A percentile compares a stretch with the other conserved stretches of the same genome.
phyloP scores from a whole-genome alignment of 1,284 basidiomycete species.

The Tilletia walkeri region DNA sequence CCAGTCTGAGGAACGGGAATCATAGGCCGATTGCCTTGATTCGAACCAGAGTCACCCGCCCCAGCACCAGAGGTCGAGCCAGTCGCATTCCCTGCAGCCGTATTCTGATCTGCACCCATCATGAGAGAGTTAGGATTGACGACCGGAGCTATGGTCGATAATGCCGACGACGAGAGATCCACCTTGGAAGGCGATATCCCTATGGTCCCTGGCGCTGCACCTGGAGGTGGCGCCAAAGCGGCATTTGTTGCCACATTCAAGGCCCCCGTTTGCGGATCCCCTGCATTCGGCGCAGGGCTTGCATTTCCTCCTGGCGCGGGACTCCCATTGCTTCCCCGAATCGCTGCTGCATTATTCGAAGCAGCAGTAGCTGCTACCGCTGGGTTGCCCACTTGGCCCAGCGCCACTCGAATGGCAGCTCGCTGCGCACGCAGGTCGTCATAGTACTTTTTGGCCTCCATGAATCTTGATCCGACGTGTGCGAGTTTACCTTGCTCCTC shows the following conservation, averaged over 20 bases:
- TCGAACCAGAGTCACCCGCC: slow-evolving; percentile 18
- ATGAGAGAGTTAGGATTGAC: too few relatives aligned
- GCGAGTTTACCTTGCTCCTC: slow-evolving; percentile 21
- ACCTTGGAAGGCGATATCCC: too few relatives aligned
- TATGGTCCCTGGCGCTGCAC: slow-evolving; percentile 10
- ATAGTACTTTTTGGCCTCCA: slow-evolving; percentile 21
- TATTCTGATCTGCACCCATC: too few relatives aligned
- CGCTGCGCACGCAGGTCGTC: slow-evolving; percentile 4
- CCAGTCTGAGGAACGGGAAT: slow-evolving; percentile 14
- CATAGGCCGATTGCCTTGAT: slow-evolving; percentile 19
- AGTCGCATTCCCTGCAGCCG: too few relatives aligned
- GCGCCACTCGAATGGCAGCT: slow-evolving; percentile 8
- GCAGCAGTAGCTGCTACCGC: slow-evolving; percentile 21
- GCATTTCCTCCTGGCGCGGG: slow-evolving; percentile 13
- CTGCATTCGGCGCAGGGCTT: slow-evolving; percentile 1
- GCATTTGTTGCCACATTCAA: neutral
- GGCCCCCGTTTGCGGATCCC: neutral
- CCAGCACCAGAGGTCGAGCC: neutral
- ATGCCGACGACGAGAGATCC: too few relatives aligned
- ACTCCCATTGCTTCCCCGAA: neutral
- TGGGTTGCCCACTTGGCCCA: slow-evolving; percentile 19
- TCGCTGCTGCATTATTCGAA: neutral
- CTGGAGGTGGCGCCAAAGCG: slow-evolving; percentile 14
- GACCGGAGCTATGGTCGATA: too few relatives aligned
- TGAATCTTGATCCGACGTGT: slow-evolving; percentile 26